These are phyloP conservation scores for Basipetospora chlamydospora DNA, from an alignment of 2,329 filamentous ascomycete species.

Conservation along the genomic window DNA sequence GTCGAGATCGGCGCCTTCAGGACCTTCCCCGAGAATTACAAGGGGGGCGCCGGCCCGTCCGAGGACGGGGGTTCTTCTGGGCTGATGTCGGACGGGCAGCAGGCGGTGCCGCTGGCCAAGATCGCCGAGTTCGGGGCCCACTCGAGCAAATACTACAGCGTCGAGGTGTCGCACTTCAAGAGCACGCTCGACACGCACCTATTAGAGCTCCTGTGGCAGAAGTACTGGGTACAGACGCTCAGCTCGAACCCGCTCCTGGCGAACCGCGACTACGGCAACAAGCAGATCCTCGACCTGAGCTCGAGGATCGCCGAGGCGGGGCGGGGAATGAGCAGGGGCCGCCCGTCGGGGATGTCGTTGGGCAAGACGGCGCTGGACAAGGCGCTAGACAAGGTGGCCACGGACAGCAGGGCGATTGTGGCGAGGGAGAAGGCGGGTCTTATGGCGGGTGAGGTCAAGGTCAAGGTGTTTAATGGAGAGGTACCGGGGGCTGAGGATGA, in stretches of 20 bases:
- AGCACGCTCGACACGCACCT: slow-evolving; percentile 77
- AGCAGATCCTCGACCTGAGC: slow-evolving; percentile 79
- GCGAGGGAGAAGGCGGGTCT: slow-evolving; percentile 48
- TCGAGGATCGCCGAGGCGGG: slow-evolving; percentile 63
- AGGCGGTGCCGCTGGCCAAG: slow-evolving; percentile 74
- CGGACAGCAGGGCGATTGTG: slow-evolving; percentile 45
- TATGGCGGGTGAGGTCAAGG: slow-evolving; percentile 48
- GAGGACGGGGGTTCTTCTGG: slow-evolving; percentile 6
- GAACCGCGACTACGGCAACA: slow-evolving; percentile 84
- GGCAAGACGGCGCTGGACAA: slow-evolving; percentile 18
- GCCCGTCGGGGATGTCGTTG: neutral
- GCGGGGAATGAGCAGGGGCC: slow-evolving; percentile 6
- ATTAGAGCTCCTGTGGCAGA: slow-evolving; percentile 88
- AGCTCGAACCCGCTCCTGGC: slow-evolving; percentile 81
- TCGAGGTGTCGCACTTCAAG: slow-evolving; percentile 91
- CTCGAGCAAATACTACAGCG: slow-evolving; percentile 74
- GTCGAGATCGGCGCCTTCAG: slow-evolving; percentile 96
- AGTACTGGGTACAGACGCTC: slow-evolving; percentile 96
- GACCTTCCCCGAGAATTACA: slow-evolving; percentile 69
- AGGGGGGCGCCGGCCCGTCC: slow-evolving; percentile 20
- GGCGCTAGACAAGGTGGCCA: slow-evolving; percentile 44
- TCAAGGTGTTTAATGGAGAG: slow-evolving; percentile 35
- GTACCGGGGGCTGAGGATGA: too few relatives aligned
- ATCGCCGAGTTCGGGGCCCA: slow-evolving; percentile 94
- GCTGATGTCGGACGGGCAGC: too few relatives aligned